Percentiles rank a stretch among this genome's conserved stretches.
These are phyloP conservation scores for Glebionis coronaria DNA, from an alignment of 129 eudicot species.

Conservation along the genomic window DNA sequence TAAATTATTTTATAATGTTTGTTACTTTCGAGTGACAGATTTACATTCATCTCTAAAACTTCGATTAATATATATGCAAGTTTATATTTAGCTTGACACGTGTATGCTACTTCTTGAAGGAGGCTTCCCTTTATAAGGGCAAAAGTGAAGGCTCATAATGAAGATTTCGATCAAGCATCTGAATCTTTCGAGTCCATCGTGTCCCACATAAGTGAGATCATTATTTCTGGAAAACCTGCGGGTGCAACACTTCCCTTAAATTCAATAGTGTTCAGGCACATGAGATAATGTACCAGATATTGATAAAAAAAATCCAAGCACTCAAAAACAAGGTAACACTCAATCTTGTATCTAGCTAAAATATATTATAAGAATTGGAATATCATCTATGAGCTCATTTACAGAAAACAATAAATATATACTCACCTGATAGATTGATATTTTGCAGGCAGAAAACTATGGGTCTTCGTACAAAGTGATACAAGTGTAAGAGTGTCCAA, in stretches of 20 bases:
- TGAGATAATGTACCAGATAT: slow-evolving; percentile 60
- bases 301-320: slow-evolving; percentile 82
- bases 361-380: no score
- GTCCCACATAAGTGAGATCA: slow-evolving; percentile 54
- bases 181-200: slow-evolving; percentile 44
- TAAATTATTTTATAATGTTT: no score
- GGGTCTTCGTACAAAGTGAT: no score
- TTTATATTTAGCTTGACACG: no score
- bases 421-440: no score
- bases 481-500: no score
- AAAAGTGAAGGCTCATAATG: slow-evolving; percentile 46
- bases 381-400: no score
- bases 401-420: no score
- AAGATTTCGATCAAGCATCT: slow-evolving; percentile 36
- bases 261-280: slow-evolving; percentile 28
- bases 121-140: slow-evolving; percentile 68
- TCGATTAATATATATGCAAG: background rate
- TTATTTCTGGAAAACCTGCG: slow-evolving; percentile 50
- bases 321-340: slow-evolving; percentile 78
- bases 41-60: background rate
- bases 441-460: no score
- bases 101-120: slow-evolving; percentile 32
- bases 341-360: background rate
- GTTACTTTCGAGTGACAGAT: no score
- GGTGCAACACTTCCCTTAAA: slow-evolving; percentile 36